These are phyloP conservation scores for Murraya koenigii DNA, from an alignment of 345 rosid species.

Conservation along the genomic window DNA sequence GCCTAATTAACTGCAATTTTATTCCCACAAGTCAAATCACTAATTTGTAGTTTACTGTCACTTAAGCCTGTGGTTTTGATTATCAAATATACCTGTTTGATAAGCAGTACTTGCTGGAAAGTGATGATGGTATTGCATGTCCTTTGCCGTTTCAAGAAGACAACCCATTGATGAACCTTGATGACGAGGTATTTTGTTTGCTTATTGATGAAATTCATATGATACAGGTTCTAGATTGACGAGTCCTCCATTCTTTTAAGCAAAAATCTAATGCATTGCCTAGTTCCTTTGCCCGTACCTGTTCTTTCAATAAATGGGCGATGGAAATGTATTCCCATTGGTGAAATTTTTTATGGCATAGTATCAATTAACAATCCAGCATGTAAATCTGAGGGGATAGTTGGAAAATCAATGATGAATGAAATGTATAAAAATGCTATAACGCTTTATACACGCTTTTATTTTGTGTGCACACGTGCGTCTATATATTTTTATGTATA, in stretches of 20 bases:
- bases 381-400: background rate
- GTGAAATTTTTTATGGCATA: background rate
- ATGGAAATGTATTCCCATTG: background rate
- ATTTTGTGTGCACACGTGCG: background rate
- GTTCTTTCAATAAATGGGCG: background rate
- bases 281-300: background rate
- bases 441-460: background rate
- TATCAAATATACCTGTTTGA: background rate
- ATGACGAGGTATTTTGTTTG: constrained; percentile 40
- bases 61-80: constrained; percentile 5
- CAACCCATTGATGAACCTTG: constrained; percentile 35
- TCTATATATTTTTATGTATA: background rate
- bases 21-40: background rate
- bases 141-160: constrained; percentile 32
- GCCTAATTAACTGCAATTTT: background rate
- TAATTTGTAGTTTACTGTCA: background rate
- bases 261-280: background rate
- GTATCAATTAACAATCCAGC: background rate
- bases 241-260: background rate
- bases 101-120: constrained; percentile 31
- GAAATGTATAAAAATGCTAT: background rate
- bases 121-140: constrained; percentile 20
- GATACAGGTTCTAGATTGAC: background rate
- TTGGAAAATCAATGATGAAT: background rate
- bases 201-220: background rate